phyloP scores from a whole-genome alignment of 2,329 filamentous ascomycete genomes.

The Cadophora sp. region DNA sequence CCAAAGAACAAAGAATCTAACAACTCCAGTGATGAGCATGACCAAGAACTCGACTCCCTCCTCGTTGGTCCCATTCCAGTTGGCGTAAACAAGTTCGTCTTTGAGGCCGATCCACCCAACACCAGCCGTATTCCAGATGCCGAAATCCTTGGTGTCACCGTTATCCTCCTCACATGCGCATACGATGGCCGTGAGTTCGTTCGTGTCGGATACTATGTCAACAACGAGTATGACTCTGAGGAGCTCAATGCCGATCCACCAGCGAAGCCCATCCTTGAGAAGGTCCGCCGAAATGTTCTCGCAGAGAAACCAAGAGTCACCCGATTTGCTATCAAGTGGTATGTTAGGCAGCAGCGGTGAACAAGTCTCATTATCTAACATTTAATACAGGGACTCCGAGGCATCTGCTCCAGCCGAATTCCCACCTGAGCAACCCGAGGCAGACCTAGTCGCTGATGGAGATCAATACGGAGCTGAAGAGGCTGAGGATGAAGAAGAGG shows the following conservation, averaged over 20 bases:
- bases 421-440: slow-evolving; percentile 96
- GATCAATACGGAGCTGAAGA: slow-evolving; percentile 92
- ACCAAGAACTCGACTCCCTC: slow-evolving; percentile 96
- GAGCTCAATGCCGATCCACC: slow-evolving; percentile 90
- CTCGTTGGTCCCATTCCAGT: slow-evolving; percentile 97
- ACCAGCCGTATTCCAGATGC: slow-evolving; percentile 89
- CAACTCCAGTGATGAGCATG: slow-evolving; percentile 68
- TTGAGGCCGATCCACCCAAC: slow-evolving; percentile 93
- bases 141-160: slow-evolving; percentile 95
- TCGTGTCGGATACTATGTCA: slow-evolving; percentile 98
- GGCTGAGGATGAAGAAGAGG: slow-evolving; percentile 74
- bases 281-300: slow-evolving; percentile 88
- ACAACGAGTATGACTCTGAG: slow-evolving; percentile 97
- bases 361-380: slow-evolving; percentile 37
- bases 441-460: slow-evolving; percentile 84
- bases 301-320: slow-evolving; percentile 98
- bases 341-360: slow-evolving; percentile 46
- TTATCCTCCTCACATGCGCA: slow-evolving; percentile 93
- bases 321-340: slow-evolving; percentile 99
- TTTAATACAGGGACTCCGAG: slow-evolving; percentile 82
- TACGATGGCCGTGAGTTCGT: slow-evolving; percentile 98
- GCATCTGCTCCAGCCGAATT: slow-evolving; percentile 95
- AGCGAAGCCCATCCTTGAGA: slow-evolving; percentile 89
- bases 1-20: slow-evolving; percentile 25
- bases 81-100: slow-evolving; percentile 98